These are phyloP conservation scores for Galeopsis tetrahit DNA, from an alignment of 257 asterid genomes.

Conservation along the genomic window DNA sequence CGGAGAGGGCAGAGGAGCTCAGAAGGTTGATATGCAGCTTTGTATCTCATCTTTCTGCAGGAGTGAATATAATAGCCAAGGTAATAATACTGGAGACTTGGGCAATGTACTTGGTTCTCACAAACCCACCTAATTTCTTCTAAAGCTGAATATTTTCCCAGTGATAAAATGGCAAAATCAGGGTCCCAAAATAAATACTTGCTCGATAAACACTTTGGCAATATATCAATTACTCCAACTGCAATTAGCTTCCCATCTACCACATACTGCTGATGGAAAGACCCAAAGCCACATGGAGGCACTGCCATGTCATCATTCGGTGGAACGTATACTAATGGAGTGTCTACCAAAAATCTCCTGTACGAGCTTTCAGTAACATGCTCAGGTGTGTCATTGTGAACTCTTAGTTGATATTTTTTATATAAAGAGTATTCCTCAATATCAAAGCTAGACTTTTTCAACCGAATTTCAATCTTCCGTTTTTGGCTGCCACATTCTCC, in stretches of 20 bases:
- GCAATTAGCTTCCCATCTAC: slow-evolving; percentile 91
- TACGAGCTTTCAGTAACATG: slow-evolving; percentile 81
- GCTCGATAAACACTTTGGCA: slow-evolving; percentile 94
- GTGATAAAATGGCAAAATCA: slow-evolving; percentile 80
- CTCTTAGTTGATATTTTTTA: slow-evolving; percentile 82
- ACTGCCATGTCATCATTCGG: slow-evolving; percentile 57
- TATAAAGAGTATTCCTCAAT: slow-evolving; percentile 87
- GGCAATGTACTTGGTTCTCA: slow-evolving; percentile 75
- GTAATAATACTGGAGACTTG: slow-evolving; percentile 91
- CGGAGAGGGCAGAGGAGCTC: slow-evolving; percentile 98
- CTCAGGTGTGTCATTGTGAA: slow-evolving; percentile 85
- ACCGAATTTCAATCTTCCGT: slow-evolving; percentile 66
- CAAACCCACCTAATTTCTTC: slow-evolving; percentile 84
- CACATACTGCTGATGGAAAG: slow-evolving; percentile 97
- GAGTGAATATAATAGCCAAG: slow-evolving; percentile 98
- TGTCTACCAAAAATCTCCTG: slow-evolving; percentile 83
- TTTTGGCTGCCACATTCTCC: slow-evolving; percentile 37
- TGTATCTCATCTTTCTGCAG: slow-evolving; percentile 96
- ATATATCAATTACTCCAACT: slow-evolving; percentile 92
- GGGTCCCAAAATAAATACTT: slow-evolving; percentile 99
- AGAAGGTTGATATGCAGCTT: slow-evolving; percentile 91
- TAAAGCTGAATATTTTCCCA: slow-evolving; percentile 89
- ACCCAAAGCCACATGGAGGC: slow-evolving; percentile 93
- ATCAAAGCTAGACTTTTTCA: slow-evolving; percentile 76
- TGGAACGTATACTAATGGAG: slow-evolving; percentile 75